Base-by-base conservation (phyloP, 164 flowering plant genomes). In the Tetrastigma voinierianum region DNA sequence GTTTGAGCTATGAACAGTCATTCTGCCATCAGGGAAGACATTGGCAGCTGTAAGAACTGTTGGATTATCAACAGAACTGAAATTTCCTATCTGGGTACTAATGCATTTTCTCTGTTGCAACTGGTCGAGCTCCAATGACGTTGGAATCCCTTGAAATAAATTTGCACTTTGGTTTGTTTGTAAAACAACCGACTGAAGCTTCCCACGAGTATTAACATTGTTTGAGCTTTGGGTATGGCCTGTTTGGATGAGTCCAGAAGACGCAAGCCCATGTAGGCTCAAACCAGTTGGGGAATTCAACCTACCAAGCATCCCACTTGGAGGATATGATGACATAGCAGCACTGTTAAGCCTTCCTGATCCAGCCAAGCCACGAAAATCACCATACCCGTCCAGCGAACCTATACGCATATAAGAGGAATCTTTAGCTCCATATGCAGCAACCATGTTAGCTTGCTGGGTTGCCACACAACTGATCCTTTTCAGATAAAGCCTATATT, bases 401-500 rank as follows among this genome's bases (percentile, higher is more conserved):
- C 74, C 78, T 81, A 85, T 76, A 23, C 74, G 86, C 80, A 87
- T 58, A 77, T 77, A 85, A 45, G 84, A 59, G 17, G 85, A 14
- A 73, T 89, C 91, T 67, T 80, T 89, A 25, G 74, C 76, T 57
- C 91, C 91, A 21, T 83, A 65, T 65, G 81, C 78, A 67, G 81
- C 82, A 57, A 70, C 82, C 72, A 83, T 69, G 65, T 77, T 84
- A 43, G 77, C 86, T 72, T 87, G 87, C 68, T 85, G 93, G 55
- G 59, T 72, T 62, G 81, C 77, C 44, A 49, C 84, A 65, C 65
- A 57, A 62, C 83, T 84, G 47, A 88, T 69, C 72, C 85, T 83
- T 78, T 87, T 89, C 76, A 95, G 83, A 76, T 86, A 91, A 19
- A 90, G 92, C 78, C 98, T 77, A 67, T 85, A 95, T 72, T 95